phyloP scores from a whole-genome alignment of 2,329 filamentous ascomycete genomes.

The Alternaria ethzedia region DNA sequence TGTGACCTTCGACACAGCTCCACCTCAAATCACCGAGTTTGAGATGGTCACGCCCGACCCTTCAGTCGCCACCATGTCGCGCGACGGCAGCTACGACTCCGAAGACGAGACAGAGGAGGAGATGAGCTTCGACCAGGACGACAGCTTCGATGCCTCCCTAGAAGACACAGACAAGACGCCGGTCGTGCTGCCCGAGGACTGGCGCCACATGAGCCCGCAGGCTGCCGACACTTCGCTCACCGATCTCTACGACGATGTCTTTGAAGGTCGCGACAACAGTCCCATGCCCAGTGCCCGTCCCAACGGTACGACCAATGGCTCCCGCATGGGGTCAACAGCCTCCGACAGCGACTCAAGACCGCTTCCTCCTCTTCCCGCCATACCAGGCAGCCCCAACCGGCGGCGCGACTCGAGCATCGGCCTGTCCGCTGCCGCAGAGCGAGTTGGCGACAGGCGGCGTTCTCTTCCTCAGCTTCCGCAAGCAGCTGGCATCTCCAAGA shows the following conservation, averaged over 20 bases:
- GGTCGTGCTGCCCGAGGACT: conserved; percentile 96
- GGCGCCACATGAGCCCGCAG: conserved; percentile 78
- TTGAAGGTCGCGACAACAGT: conserved; percentile 67
- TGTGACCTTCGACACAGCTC: conserved; percentile 93
- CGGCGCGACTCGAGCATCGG: conserved; percentile 66
- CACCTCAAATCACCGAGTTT: conserved; percentile 95
- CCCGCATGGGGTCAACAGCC: conserved; percentile 72
- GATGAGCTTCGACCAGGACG: conserved; percentile 71
- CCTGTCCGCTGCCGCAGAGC: conserved; percentile 75
- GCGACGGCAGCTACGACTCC: conserved; percentile 91
- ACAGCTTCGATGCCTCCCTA: conserved; percentile 94
- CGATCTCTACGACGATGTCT: conserved; percentile 69
- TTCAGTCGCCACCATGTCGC: conserved; percentile 86
- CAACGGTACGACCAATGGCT: conserved; percentile 49
- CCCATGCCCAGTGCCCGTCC: conserved; percentile 66
- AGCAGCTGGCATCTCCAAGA: conserved; percentile 71
- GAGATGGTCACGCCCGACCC: conserved; percentile 96
- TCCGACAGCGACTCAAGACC: conserved; percentile 85
- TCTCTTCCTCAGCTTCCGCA: conserved; percentile 75
- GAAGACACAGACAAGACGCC: conserved; percentile 98
- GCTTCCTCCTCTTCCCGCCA: conserved; percentile 81
- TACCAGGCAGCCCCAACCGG: conserved; percentile 61
- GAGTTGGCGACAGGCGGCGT: conserved; percentile 69
- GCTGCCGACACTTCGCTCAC: conserved; percentile 62
- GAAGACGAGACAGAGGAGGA: conserved; percentile 73